Evolutionary conservation across 257 asterid genomes (phyloP).

Genomic region (Schizonepeta tenuifolia): DNA sequence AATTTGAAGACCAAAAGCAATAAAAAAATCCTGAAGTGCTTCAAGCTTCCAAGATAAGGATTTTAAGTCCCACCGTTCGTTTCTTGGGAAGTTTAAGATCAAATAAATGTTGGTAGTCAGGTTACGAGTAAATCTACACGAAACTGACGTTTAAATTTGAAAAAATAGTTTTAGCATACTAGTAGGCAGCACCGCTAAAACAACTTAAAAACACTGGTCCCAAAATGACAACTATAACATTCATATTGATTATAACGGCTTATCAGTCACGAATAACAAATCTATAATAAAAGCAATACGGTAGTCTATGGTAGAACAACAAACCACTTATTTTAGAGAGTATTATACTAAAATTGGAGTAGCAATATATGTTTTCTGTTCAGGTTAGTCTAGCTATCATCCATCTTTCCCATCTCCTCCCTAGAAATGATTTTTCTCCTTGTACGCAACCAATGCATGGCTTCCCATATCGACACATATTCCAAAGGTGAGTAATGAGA

Average conservation of each 20-base stretch:
- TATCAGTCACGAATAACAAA: neutral
- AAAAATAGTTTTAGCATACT: neutral
- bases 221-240: neutral
- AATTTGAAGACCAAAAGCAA: no score
- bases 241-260: neutral
- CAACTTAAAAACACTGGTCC: neutral
- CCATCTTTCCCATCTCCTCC: neutral
- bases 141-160: neutral
- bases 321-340: neutral
- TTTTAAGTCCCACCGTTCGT: no score
- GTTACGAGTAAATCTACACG: neutral
- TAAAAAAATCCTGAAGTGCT: no score
- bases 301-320: neutral
- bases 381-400: neutral
- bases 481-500: neutral
- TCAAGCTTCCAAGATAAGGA: no score
- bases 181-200: neutral
- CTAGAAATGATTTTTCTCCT: neutral
- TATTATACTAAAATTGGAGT: neutral
- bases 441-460: neutral
- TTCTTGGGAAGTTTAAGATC: neutral
- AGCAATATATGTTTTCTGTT: neutral
- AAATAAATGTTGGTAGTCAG: neutral
- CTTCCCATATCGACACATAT: neutral
- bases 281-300: neutral